Percentiles rank a stretch among this genome's conserved stretches.
phyloP scores from a whole-genome alignment of 768 basidiomycete species.

The Rubroboletus satanas region DNA sequence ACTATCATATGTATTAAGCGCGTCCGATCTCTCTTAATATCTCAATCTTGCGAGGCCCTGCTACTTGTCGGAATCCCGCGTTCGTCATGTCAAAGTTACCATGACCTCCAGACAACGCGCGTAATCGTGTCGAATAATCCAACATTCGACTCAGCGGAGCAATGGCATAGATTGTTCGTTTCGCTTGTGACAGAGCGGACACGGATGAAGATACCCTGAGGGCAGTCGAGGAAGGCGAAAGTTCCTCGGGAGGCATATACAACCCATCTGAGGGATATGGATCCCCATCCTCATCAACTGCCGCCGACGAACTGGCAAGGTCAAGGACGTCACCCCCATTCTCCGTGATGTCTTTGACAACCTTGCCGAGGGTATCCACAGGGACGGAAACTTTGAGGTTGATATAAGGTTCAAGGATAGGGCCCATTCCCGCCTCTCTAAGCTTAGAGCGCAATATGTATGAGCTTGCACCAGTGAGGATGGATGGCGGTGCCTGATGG shows the following conservation, averaged over 20 bases:
- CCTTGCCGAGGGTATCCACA: conserved; percentile 67
- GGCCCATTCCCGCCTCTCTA: conserved; percentile 60
- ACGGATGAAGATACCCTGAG: conserved; percentile 28
- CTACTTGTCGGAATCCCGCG: conserved; percentile 73
- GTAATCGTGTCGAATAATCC: conserved; percentile 73
- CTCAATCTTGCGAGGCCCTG: conserved; percentile 57
- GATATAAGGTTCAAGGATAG: conserved; percentile 77
- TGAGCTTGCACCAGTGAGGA: conserved; percentile 64
- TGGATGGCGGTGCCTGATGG: conserved; percentile 40
- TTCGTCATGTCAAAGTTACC: conserved; percentile 75
- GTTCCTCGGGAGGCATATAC: conserved; percentile 70
- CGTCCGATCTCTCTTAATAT: conserved; percentile 79
- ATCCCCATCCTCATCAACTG: conserved; percentile 34
- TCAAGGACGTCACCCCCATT: conserved; percentile 76
- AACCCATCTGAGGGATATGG: conserved; percentile 59
- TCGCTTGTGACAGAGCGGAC: conserved; percentile 39
- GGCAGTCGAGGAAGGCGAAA: conserved; percentile 64
- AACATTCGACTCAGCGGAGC: conserved; percentile 81
- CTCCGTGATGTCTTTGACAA: conserved; percentile 82
- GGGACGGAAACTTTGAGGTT: conserved; percentile 62
- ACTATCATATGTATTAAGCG: conserved; percentile 37
- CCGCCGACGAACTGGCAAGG: conserved; percentile 41
- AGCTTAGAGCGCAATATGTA: conserved; percentile 60
- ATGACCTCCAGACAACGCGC: conserved; percentile 79
- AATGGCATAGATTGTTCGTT: conserved; percentile 64